These are phyloP conservation scores for Hanseniaspora nectarophila DNA, from an alignment of 805 yeast species.

Conservation along the genomic window DNA sequence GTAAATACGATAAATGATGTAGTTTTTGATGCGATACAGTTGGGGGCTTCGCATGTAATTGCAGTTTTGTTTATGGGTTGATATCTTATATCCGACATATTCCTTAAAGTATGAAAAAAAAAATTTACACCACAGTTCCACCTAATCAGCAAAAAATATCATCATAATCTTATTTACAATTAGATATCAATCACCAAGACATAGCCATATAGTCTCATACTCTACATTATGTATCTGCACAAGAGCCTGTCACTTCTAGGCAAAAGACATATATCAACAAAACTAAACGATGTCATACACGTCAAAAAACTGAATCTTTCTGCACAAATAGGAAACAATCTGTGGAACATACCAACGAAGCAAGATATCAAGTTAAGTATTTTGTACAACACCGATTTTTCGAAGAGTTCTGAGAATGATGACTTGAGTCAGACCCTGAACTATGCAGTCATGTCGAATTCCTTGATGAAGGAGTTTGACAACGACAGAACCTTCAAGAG, in stretches of 20 bases:
- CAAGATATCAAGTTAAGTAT: conserved; percentile 57
- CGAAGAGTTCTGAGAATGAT: conserved; percentile 65
- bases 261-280: not conserved
- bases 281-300: conserved; percentile 20
- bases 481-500: not conserved
- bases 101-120: too few relatives aligned
- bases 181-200: conserved; percentile 14
- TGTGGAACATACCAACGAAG: conserved; percentile 55
- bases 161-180: not conserved
- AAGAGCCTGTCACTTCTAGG: not conserved
- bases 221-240: too few relatives aligned
- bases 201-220: conserved; percentile 17
- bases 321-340: conserved; percentile 60
- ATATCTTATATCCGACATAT: too few relatives aligned
- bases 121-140: too few relatives aligned
- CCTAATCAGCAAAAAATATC: too few relatives aligned
- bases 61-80: too few relatives aligned
- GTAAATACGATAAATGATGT: conserved; percentile 17
- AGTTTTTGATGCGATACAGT: too few relatives aligned
- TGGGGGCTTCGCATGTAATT: too few relatives aligned
- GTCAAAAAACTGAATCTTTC: conserved; percentile 48
- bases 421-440: conserved; percentile 73
- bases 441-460: conserved; percentile 71
- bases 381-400: conserved; percentile 52
- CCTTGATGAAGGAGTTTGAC: conserved; percentile 34